These are phyloP conservation scores for Populus pruinosa DNA, from an alignment of 345 rosid species.

Conservation along the genomic window DNA sequence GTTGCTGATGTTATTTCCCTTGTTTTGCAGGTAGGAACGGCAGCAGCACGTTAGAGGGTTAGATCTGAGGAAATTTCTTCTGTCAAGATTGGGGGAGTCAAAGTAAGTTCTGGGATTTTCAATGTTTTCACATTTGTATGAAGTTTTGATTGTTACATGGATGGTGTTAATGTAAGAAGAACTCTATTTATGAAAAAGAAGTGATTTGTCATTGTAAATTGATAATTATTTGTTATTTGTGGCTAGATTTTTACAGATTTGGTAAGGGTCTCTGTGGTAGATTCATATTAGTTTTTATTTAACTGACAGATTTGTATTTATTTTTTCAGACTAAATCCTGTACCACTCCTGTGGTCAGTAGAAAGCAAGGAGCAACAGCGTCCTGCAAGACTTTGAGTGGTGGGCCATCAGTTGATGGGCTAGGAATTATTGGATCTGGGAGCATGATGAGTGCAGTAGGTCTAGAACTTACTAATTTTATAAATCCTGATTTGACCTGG, in stretches of 20 bases:
- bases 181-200: not conserved
- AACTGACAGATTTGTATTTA: conserved; percentile 6
- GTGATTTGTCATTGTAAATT: not conserved
- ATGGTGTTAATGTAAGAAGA: not conserved
- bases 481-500: conserved; percentile 51
- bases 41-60: not conserved
- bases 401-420: conserved; percentile 27
- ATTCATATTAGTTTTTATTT: not conserved
- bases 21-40: conserved; percentile 16
- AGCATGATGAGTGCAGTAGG: conserved; percentile 44
- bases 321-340: not conserved
- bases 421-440: conserved; percentile 16
- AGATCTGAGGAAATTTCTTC: not conserved
- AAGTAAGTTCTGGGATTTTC: conserved; percentile 17
- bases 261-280: not conserved
- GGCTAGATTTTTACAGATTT: not conserved
- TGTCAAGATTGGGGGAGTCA: conserved; percentile 34
- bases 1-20: not conserved
- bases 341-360: conserved; percentile 15
- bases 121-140: not conserved
- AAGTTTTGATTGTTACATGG: not conserved
- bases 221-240: not conserved
- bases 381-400: conserved; percentile 27
- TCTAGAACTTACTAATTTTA: conserved; percentile 37
- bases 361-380: conserved; percentile 20